Evolutionary conservation across 768 basidiomycete species (phyloP).

Genomic region (Pisolithus albus): DNA sequence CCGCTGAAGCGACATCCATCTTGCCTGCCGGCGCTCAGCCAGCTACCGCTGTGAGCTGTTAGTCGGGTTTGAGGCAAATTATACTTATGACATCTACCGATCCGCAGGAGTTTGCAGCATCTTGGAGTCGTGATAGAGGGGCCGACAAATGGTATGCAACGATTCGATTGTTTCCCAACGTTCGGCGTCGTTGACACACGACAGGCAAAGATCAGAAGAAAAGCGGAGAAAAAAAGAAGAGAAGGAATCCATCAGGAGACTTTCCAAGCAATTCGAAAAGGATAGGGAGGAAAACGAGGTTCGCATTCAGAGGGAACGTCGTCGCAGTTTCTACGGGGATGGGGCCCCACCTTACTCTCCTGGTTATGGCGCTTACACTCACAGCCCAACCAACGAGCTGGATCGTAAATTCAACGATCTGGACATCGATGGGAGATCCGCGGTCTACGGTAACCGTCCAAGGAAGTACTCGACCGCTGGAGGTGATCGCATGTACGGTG

Average conservation of each 20-base stretch:
- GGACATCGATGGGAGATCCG: slow-evolving; percentile 26
- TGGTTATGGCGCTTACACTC: slow-evolving; percentile 16
- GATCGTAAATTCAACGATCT: slow-evolving; percentile 33
- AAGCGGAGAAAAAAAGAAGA: slow-evolving; percentile 50
- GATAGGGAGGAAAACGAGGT: slow-evolving; percentile 49
- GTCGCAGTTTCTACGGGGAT: slow-evolving; percentile 46
- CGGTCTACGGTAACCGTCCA: slow-evolving; percentile 28
- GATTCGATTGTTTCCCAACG: background rate
- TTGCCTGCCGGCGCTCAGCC: slow-evolving; percentile 55
- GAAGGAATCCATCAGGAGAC: slow-evolving; percentile 33
- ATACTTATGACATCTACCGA: background rate
- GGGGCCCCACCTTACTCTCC: slow-evolving; percentile 21
- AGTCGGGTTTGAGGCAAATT: slow-evolving; percentile 5
- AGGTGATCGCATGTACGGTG: slow-evolving; percentile 23
- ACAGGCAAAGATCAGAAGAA: slow-evolving; percentile 45
- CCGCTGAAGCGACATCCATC: slow-evolving; percentile 60
- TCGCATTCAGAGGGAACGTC: slow-evolving; percentile 43
- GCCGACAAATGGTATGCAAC: slow-evolving; percentile 40
- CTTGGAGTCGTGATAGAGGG: slow-evolving; percentile 45
- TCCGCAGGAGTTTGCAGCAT: slow-evolving; percentile 50
- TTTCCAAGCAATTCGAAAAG: slow-evolving; percentile 33
- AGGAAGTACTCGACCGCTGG: slow-evolving; percentile 42
- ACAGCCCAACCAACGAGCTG: slow-evolving; percentile 28
- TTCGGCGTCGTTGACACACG: slow-evolving; percentile 7
- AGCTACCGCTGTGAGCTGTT: slow-evolving; percentile 43